Percentiles rank a stretch among this genome's conserved stretches.
These are phyloP conservation scores for Akebia trifoliata DNA, from an alignment of 164 flowering plant species.

Conservation along the genomic window DNA sequence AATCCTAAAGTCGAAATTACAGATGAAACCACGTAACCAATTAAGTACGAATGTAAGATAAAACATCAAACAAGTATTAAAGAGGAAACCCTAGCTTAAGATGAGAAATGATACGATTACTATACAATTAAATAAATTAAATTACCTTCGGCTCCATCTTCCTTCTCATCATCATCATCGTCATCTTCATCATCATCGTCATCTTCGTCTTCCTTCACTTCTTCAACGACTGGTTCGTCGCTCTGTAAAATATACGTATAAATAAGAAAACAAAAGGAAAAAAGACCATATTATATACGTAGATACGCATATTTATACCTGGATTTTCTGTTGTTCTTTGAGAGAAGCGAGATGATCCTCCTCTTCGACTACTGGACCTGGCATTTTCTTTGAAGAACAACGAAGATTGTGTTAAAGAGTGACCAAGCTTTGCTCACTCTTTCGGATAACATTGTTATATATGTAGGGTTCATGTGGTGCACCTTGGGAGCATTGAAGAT, in stretches of 20 bases:
- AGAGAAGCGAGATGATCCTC: constrained; percentile 20
- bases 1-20: no score
- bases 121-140: neutral
- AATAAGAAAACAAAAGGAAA: neutral
- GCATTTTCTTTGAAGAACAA: constrained; percentile 21
- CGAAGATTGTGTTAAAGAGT: neutral
- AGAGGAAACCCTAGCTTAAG: neutral
- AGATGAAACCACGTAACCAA: no score
- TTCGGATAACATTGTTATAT: neutral
- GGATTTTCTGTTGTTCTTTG: constrained; percentile 24
- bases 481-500: no score
- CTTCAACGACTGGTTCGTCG: constrained; percentile 46
- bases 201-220: constrained; percentile 53
- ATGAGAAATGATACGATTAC: neutral
- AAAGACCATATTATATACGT: neutral
- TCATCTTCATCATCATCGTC: constrained; percentile 65
- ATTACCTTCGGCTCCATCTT: constrained; percentile 45
- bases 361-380: constrained; percentile 38
- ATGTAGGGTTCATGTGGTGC: no score
- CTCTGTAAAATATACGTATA: constrained; percentile 12
- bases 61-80: neutral
- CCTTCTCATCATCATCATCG: constrained; percentile 58
- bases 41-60: no score
- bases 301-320: constrained; percentile 17
- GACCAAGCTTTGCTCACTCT: neutral